phyloP scores from a whole-genome alignment of 2,329 filamentous ascomycete species.

The Cladosporium sp. region DNA sequence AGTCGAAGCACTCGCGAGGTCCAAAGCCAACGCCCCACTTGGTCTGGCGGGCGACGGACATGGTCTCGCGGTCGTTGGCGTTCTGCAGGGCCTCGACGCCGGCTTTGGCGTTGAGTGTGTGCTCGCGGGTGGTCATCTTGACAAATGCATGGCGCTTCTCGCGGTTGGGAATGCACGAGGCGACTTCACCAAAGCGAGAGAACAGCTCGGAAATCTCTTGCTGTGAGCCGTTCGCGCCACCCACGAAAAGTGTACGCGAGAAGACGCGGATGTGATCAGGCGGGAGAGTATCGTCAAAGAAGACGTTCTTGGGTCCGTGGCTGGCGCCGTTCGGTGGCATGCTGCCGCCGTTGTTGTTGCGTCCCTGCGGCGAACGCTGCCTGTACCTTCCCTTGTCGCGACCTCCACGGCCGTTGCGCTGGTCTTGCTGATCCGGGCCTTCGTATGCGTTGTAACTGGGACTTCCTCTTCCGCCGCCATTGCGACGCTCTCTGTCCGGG shows the following conservation, averaged over 20 bases:
- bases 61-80: conserved; percentile 69
- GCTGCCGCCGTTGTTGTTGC: conserved; percentile 58
- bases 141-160: conserved; percentile 99
- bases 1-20: conserved; percentile 95
- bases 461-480: conserved; percentile 62
- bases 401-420: conserved; percentile 24
- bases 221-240: conserved; percentile 81
- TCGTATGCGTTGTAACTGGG: conserved; percentile 74
- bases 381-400: conserved; percentile 65
- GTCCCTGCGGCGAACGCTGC: conserved; percentile 72
- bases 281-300: conserved; percentile 74
- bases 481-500: conserved; percentile 59
- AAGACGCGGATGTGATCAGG: conserved; percentile 84
- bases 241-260: conserved; percentile 93
- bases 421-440: conserved; percentile 38
- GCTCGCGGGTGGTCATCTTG: conserved; percentile 90
- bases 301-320: conserved; percentile 71
- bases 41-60: conserved; percentile 70
- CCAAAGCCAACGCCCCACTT: conserved; percentile 98
- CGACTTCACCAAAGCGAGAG: conserved; percentile 78
- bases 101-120: conserved; percentile 80
- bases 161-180: conserved; percentile 97
- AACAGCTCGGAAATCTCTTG: conserved; percentile 81
- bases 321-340: conserved; percentile 8
- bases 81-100: conserved; percentile 93